Conservation (phyloP, 1,284 basidiomycete species). For the Tetrapyrgos nigripes region DNA sequence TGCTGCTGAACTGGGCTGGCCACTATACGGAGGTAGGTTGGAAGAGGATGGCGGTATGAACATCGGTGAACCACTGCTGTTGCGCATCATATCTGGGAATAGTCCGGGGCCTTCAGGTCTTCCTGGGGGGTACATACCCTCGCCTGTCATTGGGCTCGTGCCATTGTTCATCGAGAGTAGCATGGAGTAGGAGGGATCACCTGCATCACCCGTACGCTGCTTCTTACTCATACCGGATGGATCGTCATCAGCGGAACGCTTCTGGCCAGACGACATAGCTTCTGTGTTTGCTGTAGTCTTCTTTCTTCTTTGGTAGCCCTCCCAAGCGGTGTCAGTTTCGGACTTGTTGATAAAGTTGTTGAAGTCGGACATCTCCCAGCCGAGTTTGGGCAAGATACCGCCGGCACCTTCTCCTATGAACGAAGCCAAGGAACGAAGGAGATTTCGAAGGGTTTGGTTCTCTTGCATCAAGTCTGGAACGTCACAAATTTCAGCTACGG, state of each 20-base stretch:
- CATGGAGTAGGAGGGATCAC: constrained; percentile 57
- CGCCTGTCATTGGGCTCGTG: constrained; percentile 37
- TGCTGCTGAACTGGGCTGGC: constrained; percentile 35
- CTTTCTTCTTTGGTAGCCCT: constrained; percentile 81
- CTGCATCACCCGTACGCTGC: constrained; percentile 47
- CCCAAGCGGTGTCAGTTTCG: constrained; percentile 91
- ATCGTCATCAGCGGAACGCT: constrained; percentile 56
- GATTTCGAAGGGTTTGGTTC: constrained; percentile 81
- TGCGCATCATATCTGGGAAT: constrained; percentile 69
- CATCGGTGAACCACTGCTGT: constrained; percentile 63
- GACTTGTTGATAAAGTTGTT: constrained; percentile 82
- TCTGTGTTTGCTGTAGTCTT: constrained; percentile 36
- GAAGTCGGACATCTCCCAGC: constrained; percentile 80
- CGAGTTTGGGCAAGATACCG: constrained; percentile 78
- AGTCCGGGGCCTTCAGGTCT: constrained; percentile 51
- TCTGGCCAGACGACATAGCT: constrained; percentile 34
- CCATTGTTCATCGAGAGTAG: constrained; percentile 57
- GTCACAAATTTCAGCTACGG: constrained; percentile 16
- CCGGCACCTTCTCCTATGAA: constrained; percentile 89
- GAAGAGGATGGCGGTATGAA: constrained; percentile 56
- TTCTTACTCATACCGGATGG: constrained; percentile 54
- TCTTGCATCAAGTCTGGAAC: constrained; percentile 82
- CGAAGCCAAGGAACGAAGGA: constrained; percentile 75
- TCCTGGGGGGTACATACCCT: constrained; percentile 43
- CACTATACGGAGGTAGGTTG: constrained; percentile 44